Base-by-base conservation (phyloP, 2,329 filamentous ascomycete genomes). In the Alternaria triticimaculans region DNA sequence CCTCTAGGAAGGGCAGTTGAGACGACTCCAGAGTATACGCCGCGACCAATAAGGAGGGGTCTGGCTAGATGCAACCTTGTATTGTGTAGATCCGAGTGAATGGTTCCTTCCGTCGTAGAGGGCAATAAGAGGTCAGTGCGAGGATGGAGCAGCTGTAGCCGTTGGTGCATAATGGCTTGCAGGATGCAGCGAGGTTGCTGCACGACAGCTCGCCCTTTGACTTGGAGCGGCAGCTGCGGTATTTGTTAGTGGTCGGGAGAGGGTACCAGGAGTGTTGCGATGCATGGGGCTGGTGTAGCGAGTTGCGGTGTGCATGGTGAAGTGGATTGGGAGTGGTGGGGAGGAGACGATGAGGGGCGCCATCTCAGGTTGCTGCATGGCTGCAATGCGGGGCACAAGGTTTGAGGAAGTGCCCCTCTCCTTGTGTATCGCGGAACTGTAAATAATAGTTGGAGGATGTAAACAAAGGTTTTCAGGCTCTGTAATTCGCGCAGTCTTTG, bases 251-350 rank as follows among this genome's bases (percentile, higher is more conserved):
- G 60, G 67, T 48, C 50, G 46, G 55, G 21, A 21, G 48, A 26
- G 46, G 30, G 9, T 45, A 25, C 49, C 45, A 30, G 30, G 41
- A 50, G 30, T 18, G 30, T 23, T 11, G 26, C 6, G 15, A 50
- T 41, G 45, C 37, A 56, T 41, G 48, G 25, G 57, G 50, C 33
- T 45, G 54, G 54, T 56, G 60, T 60, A 59, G 61, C 56, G 62
- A 64, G 49, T 64, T 68, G 62, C 66, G 65, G 67, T 70, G 67
- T 68, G 67, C 63, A 65, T 68, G 65, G 28, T 66, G 64, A 58
- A 43, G 60, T 65, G 62, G 45, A 59, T 57, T 55, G 21, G 48
- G 55, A 60, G 33, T 60, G 48, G 49, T 60, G 58, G 49, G 50
- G 57, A 54, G 57, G 20, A 49, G 53, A 33, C 57, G 60, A 58